Conservation (phyloP, 306 rosid genomes). For the Prinsepia uniflora region DNA sequence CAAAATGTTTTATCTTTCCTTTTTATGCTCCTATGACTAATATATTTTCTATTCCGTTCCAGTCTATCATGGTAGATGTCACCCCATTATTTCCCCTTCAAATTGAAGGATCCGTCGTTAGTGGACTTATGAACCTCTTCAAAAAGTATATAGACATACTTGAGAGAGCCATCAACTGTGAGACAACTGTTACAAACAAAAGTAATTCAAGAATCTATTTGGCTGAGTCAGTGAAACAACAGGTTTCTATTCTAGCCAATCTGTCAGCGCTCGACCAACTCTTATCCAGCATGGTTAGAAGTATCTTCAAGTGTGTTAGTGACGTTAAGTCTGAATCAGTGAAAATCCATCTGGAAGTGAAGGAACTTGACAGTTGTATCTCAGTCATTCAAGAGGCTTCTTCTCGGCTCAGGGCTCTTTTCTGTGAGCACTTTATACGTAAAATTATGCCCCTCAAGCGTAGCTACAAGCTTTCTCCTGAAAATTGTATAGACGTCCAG, state of each 20-base stretch:
- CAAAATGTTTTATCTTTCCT: no score
- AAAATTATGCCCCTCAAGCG: slow-evolving; percentile 29
- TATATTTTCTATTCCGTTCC: slow-evolving; percentile 3
- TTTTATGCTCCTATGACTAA: not conserved
- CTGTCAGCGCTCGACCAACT: slow-evolving; percentile 41
- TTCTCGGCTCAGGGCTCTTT: slow-evolving; percentile 46
- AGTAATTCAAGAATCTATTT: slow-evolving; percentile 37
- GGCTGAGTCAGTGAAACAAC: slow-evolving; percentile 47
- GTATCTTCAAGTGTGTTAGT: slow-evolving; percentile 27
- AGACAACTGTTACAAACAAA: slow-evolving; percentile 27
- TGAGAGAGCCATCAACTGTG: slow-evolving; percentile 41
- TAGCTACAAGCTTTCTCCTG: slow-evolving; percentile 29
- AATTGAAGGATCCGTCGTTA: slow-evolving; percentile 48
- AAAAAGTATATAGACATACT: slow-evolving; percentile 46
- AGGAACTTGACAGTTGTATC: slow-evolving; percentile 42
- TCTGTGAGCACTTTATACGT: slow-evolving; percentile 45
- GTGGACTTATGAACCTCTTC: slow-evolving; percentile 49
- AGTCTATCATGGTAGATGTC: slow-evolving; percentile 51
- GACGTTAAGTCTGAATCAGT: slow-evolving; percentile 22
- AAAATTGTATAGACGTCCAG: slow-evolving; percentile 25
- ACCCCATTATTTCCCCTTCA: slow-evolving; percentile 48
- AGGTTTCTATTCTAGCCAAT: slow-evolving; percentile 65
- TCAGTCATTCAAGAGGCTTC: slow-evolving; percentile 42
- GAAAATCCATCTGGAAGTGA: slow-evolving; percentile 24
- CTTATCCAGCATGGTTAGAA: slow-evolving; percentile 34